Evolutionary conservation across 306 rosid genomes (phyloP), one percentile per base, ranked within the genome.

Genomic region (Castanea crenata): DNA sequence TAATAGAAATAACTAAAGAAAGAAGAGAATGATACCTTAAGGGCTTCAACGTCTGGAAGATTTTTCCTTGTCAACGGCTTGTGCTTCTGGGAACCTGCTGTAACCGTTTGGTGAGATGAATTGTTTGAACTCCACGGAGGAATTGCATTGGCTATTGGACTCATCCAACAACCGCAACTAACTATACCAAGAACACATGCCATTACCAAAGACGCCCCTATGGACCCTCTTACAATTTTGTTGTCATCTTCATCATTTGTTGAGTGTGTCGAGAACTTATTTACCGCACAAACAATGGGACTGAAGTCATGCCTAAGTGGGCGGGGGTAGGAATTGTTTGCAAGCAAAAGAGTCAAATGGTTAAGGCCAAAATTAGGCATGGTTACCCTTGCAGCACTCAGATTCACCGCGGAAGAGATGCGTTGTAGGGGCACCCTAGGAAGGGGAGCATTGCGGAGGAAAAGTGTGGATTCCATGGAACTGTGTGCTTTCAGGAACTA

Each of bases 181-280:
- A 83, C 38, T 34, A 76, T 73, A 25, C 75, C 81, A 72, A 79
- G 57, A 46, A 23, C 78, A 76, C 81, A 83, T 13, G 75, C 81
- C 78, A 83, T 13, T 9, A 35, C 83, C 11, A 63, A 27, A 63
- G 75, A 71, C 3, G 84, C 81, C 55, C 84, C 61, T 5, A 64
- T 44, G 1, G 62, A 19, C 20, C 52, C 56, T 61, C 20, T 19
- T 34, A 11, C 75, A 16, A 64, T 16, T 68, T 20, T 10, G 3
- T 7, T 59, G n/a, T 69, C 57, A 21, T 9, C 51, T 41, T 8
- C 46, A 41, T 41, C 31, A 23, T 59, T 35, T 18, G 20, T 21
- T 29, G 49, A 70, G 29, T 73, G 69, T 8, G 5, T 52, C 16
- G 78, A 59, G 21, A 14, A 16, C 63, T 46, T 57, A 56, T 56